Evolutionary conservation across 306 rosid species (phyloP).

Genomic region (Prunus davidiana): DNA sequence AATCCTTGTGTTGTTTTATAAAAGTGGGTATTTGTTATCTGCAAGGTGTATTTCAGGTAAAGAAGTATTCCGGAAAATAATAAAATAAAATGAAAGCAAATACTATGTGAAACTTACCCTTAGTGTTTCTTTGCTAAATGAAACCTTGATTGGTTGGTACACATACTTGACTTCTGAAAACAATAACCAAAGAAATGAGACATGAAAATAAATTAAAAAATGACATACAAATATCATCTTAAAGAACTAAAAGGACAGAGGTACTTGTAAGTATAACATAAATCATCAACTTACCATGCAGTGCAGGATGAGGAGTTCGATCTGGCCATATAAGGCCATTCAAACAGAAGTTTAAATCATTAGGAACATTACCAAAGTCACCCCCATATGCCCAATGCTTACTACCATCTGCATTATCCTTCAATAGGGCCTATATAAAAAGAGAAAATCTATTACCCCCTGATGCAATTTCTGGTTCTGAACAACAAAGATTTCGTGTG

Average conservation of each 20-base stretch:
- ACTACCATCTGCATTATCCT: constrained; percentile 47
- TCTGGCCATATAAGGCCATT: constrained; percentile 81
- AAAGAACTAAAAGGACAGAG: not conserved
- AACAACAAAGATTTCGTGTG: not conserved
- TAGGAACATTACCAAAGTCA: constrained; percentile 87
- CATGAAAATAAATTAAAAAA: not conserved
- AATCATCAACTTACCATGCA: constrained; percentile 55
- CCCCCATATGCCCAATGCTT: constrained; percentile 98
- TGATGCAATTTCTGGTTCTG: not conserved
- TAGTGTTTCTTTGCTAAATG: constrained; percentile 44
- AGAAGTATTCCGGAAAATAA: constrained; percentile 1
- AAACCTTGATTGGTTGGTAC: constrained; percentile 86
- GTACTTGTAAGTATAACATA: not conserved
- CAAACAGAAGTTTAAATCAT: constrained; percentile 86
- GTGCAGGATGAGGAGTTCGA: constrained; percentile 90
- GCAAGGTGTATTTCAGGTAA: constrained; percentile 27
- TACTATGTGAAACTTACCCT: constrained; percentile 44
- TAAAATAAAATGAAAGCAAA: not conserved
- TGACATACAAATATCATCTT: not conserved
- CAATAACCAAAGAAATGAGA: constrained; percentile 16
- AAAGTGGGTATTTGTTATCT: constrained; percentile 73
- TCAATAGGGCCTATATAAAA: constrained; percentile 57
- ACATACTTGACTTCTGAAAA: constrained; percentile 82
- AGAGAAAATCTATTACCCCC: not conserved
- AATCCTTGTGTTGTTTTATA: constrained; percentile 68